Percentiles rank a stretch among this genome's conserved stretches.
phyloP scores from a whole-genome alignment of 2,329 filamentous ascomycete species.

The Periglandula ipomoeae region DNA sequence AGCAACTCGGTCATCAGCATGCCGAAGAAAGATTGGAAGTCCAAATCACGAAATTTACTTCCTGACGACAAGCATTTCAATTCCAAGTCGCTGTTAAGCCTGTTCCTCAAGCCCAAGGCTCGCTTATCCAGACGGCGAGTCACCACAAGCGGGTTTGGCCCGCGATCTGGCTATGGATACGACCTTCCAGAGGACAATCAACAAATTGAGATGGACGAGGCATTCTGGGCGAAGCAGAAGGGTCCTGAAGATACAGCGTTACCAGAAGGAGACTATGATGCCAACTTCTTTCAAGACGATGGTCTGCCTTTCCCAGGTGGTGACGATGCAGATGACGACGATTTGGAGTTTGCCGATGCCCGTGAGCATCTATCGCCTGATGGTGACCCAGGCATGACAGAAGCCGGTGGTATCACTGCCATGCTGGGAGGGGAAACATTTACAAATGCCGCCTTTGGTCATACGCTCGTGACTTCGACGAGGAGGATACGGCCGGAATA shows the following conservation, averaged over 20 bases:
- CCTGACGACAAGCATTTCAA: constrained; percentile 99
- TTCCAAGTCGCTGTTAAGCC: constrained; percentile 75
- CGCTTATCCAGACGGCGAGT: constrained; percentile 60
- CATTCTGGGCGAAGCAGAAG: constrained; percentile 80
- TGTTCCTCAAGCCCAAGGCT: constrained; percentile 93
- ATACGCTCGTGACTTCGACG: constrained; percentile 56
- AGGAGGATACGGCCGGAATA: constrained; percentile 57
- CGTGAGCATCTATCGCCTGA: constrained; percentile 69
- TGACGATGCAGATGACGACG: constrained; percentile 54
- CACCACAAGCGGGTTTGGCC: constrained; percentile 34
- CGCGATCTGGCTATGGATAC: constrained; percentile 33
- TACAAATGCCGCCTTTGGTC: constrained; percentile 48
- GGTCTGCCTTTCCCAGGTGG: constrained; percentile 59
- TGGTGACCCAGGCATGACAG: constrained; percentile 35
- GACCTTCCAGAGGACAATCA: constrained; percentile 40
- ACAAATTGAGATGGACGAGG: constrained; percentile 82
- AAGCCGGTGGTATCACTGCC: constrained; percentile 39
- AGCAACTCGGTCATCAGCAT: constrained; percentile 75
- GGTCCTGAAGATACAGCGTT: constrained; percentile 50
- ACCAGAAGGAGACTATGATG: constrained; percentile 77
- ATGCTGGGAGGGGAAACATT: constrained; percentile 42
- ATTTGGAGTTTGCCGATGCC: constrained; percentile 69
- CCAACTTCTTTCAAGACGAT: constrained; percentile 94
- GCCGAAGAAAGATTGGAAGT: constrained; percentile 92
- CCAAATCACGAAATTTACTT: constrained; percentile 82